A percentile compares a stretch with the other conserved stretches of the same genome.
phyloP scores from a whole-genome alignment of 352 stramenopile species.

The Phytophthora citricola region DNA sequence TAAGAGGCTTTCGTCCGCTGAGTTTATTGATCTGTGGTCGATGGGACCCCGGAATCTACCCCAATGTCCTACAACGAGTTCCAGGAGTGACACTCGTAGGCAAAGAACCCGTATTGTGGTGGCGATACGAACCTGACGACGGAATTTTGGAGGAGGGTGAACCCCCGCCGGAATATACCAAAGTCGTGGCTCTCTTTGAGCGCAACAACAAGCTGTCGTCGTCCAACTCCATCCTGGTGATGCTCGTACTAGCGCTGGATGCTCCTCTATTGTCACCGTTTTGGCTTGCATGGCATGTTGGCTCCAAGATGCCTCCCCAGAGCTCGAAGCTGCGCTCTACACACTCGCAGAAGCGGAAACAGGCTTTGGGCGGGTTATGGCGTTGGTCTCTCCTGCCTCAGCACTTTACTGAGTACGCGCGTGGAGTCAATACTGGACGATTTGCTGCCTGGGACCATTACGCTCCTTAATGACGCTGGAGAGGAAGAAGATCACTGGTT shows the following conservation, averaged over 20 bases:
- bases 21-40: constrained; percentile 65
- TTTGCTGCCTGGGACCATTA: constrained; percentile 59
- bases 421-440: constrained; percentile 59
- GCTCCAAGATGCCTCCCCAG: constrained; percentile 54
- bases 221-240: constrained; percentile 68
- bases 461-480: constrained; percentile 51
- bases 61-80: constrained; percentile 43
- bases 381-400: constrained; percentile 37
- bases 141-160: constrained; percentile 13
- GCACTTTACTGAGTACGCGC: constrained; percentile 36
- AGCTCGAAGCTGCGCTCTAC: constrained; percentile 26
- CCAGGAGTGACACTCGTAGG: constrained; percentile 55
- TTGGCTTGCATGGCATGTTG: constrained; percentile 74
- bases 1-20: constrained; percentile 43
- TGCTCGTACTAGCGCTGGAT: constrained; percentile 69
- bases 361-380: constrained; percentile 16
- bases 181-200: constrained; percentile 59
- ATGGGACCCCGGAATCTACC: constrained; percentile 39
- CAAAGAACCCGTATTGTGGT: constrained; percentile 54
- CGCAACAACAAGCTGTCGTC: constrained; percentile 59
- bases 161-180: constrained; percentile 47
- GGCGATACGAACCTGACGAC: constrained; percentile 51
- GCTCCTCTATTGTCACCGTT: constrained; percentile 55
- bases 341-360: constrained; percentile 16
- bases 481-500: constrained; percentile 48